phyloP scores from a whole-genome alignment of 371 early-diverging fungal species.

The Syncephalastrum monosporum region DNA sequence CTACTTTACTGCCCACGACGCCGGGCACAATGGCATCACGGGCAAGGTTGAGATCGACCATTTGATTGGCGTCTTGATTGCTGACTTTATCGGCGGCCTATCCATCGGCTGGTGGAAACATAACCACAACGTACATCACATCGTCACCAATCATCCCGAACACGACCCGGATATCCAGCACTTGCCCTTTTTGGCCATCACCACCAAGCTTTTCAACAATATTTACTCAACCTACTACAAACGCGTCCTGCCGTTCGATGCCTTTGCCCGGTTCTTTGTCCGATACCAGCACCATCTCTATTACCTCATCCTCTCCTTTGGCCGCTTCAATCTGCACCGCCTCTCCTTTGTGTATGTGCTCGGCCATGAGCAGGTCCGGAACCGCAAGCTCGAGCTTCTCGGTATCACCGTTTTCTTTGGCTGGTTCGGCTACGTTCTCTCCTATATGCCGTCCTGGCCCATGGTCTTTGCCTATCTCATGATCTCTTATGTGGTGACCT shows the following conservation, averaged over 20 bases:
- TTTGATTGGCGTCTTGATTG: conserved; percentile 80
- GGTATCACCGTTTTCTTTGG: conserved; percentile 73
- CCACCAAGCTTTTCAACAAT: conserved; percentile 75
- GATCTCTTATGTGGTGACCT: conserved; percentile 81
- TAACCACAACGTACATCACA: conserved; percentile 94
- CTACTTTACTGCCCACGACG: conserved; percentile 92
- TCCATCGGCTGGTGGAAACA: conserved; percentile 97
- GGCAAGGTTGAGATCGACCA: conserved; percentile 74
- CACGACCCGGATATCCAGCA: conserved; percentile 98
- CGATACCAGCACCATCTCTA: conserved; percentile 83
- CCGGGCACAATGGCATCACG: conserved; percentile 92
- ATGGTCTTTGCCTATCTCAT: conserved; percentile 66
- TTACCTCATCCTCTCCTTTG: conserved; percentile 85
- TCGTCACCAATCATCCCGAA: conserved; percentile 84
- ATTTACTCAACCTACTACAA: conserved; percentile 93
- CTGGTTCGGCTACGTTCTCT: conserved; percentile 78
- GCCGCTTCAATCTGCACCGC: conserved; percentile 90
- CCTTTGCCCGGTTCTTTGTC: conserved; percentile 70
- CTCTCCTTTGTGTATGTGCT: conserved; percentile 71
- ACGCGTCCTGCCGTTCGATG: conserved; percentile 79
- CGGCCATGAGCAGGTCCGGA: conserved; percentile 59
- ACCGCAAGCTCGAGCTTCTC: conserved; percentile 70
- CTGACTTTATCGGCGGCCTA: conserved; percentile 84
- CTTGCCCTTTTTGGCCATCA: conserved; percentile 91
- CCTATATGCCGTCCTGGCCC: conserved; percentile 65